These are phyloP conservation scores for Pigoraptor vietnamica DNA, from an alignment of 78 protist genomes.

Conservation along the genomic window DNA sequence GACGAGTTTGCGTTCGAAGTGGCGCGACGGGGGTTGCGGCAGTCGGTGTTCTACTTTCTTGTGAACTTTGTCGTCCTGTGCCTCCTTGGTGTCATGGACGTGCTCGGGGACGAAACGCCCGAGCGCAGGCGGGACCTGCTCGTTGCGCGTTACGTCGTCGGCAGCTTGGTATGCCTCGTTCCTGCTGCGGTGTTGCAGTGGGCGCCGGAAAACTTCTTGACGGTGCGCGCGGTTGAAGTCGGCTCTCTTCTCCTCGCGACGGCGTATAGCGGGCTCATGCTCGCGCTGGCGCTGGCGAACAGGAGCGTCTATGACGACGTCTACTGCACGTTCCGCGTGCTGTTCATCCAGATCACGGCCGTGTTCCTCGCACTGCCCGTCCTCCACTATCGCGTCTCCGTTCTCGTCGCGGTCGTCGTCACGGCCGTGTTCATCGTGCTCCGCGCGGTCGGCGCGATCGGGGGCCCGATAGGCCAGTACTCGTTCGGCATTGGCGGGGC, in stretches of 20 bases:
- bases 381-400: neutral
- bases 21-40: neutral
- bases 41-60: neutral
- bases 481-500: neutral
- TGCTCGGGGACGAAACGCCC: neutral
- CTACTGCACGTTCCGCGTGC: neutral
- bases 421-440: neutral
- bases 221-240: neutral
- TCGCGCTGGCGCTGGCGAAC: neutral
- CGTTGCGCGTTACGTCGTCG: neutral
- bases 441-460: neutral
- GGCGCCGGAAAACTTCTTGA: neutral
- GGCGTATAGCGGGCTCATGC: neutral
- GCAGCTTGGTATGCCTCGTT: neutral
- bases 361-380: neutral
- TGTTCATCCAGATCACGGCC: neutral
- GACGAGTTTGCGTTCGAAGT: neutral
- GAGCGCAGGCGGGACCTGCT: neutral
- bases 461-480: neutral
- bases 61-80: neutral
- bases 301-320: neutral
- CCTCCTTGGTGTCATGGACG: neutral
- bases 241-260: neutral
- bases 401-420: neutral
- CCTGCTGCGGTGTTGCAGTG: neutral